Percentiles rank a stretch among this genome's conserved stretches.
Evolutionary conservation across 1,139 yeast genomes (phyloP).

Genomic region (Eremothecium sinecaudum): DNA sequence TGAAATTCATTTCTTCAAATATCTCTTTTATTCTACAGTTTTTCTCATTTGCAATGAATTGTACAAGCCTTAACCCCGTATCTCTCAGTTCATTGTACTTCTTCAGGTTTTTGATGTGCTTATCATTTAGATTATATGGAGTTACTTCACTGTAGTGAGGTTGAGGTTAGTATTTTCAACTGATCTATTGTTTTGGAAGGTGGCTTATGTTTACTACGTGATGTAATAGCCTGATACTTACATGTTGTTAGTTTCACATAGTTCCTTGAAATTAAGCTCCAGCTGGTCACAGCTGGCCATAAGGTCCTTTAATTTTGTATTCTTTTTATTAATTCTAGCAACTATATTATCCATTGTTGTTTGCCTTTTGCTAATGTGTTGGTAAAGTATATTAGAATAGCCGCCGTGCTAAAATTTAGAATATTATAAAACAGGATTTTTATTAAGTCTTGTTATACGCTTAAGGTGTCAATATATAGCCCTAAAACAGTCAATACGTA

Average conservation of each 20-base stretch:
- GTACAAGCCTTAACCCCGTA: slow-evolving; percentile 24
- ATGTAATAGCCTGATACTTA: no score
- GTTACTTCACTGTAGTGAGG: slow-evolving; percentile 5
- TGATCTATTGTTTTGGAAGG: no score
- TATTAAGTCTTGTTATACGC: no score
- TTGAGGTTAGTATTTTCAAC: slow-evolving; percentile 1
- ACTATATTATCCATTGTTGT: slow-evolving; percentile 1
- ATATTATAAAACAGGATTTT: no score
- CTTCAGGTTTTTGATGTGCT: slow-evolving; percentile 25
- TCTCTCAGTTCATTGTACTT: slow-evolving; percentile 31
- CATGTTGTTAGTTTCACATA: background rate
- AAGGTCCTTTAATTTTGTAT: background rate
- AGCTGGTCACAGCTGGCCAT: slow-evolving; percentile 1
- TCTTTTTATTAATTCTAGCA: slow-evolving; percentile 2
- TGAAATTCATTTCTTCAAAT: slow-evolving; percentile 27
- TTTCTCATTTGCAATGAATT: slow-evolving; percentile 28
- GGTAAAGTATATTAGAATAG: no score
- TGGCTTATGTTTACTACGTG: background rate
- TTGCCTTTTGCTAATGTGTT: no score
- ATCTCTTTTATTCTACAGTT: slow-evolving; percentile 20
- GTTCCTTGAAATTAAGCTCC: background rate
- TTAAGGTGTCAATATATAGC: no score
- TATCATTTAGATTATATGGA: slow-evolving; percentile 12
- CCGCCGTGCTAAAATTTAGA: no score
- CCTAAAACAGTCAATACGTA: no score